Base-by-base conservation (phyloP, 2,329 filamentous ascomycete genomes). In the Phialocephala sp. region DNA sequence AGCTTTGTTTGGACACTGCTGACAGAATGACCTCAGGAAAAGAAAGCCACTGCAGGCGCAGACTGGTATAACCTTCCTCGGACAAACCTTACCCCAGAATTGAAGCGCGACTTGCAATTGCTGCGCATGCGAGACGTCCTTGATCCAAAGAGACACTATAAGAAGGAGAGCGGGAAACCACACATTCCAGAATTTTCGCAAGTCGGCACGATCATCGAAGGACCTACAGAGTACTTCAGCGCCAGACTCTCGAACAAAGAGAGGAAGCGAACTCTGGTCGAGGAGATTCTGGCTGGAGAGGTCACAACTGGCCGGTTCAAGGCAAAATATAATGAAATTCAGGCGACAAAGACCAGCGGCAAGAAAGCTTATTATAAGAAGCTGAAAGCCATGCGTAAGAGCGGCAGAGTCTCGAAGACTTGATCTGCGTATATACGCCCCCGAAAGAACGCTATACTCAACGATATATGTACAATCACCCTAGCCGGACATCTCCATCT, bases 341-440 rank as follows among this genome's bases (percentile, higher is more conserved):
- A 97, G 77, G 84, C 84, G 59, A 85, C 85, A 68, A 98, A 97
- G 80, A 87, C 85, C 27, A 97, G 92, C 73, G 95, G 95, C 60
- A 96, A 93, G 82, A 97, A 94, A 80, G 89, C 86, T 0, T 91
- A 92, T 74, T 98, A 97, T 83, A 94, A 94, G 76, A 90, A 89
- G 63, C 78, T 97, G 71, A 87, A 91, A 75, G 87, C 67, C 35
- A 62, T 70, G 47, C 67, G 73, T 61, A 66, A 68, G 20, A 69
- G 70, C 55, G 64, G 70, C 64, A 55, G 63, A 15, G 69, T 63
- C 20, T 56, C 62, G 57, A 66, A 66, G 36, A 45, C 56, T 35
- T 66, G 57, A 66, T 47, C 55, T 24, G 35, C 50, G n/a, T 11
- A 57, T 50, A 50, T 24, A 57, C 55, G 35, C 35, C 35, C n/a